These are phyloP conservation scores for Atractiella rhizophila DNA, from an alignment of 768 basidiomycete species.

Conservation along the genomic window DNA sequence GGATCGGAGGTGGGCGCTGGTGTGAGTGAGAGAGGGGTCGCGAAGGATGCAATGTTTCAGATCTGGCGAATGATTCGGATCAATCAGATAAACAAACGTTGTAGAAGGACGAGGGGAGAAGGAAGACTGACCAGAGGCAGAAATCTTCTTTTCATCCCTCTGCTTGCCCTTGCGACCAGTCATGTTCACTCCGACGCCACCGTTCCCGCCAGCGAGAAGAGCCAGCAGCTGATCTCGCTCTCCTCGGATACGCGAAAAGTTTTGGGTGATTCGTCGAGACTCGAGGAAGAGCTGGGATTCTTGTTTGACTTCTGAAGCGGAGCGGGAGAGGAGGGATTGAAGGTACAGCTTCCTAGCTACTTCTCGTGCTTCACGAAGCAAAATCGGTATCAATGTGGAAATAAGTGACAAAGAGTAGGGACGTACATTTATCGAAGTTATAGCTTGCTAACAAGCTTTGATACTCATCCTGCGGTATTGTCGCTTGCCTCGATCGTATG, in stretches of 20 bases:
- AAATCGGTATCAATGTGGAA: background rate
- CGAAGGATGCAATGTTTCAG: slow-evolving; percentile 17
- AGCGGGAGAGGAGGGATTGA: slow-evolving; percentile 60
- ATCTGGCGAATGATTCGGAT: too few species aligned
- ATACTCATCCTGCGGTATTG: slow-evolving; percentile 32
- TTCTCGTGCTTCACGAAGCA: slow-evolving; percentile 43
- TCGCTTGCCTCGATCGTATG: slow-evolving; percentile 61
- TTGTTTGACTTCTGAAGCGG: slow-evolving; percentile 66
- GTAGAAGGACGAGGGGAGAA: slow-evolving; percentile 5
- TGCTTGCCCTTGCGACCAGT: slow-evolving; percentile 13
- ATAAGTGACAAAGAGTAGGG: too few species aligned
- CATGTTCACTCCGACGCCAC: too few species aligned
- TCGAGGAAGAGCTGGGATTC: slow-evolving; percentile 87
- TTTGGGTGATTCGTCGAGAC: slow-evolving; percentile 82
- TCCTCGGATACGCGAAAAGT: slow-evolving; percentile 29
- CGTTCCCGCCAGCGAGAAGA: slow-evolving; percentile 14
- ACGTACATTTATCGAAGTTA: slow-evolving; percentile 62
- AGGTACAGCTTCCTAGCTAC: slow-evolving; percentile 67
- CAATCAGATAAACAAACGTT: too few species aligned
- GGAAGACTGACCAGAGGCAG: slow-evolving; percentile 17
- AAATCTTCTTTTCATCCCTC: slow-evolving; percentile 12
- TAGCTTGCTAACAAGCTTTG: slow-evolving; percentile 42
- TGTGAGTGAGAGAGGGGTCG: slow-evolving; percentile 13
- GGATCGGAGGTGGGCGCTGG: slow-evolving; percentile 56
- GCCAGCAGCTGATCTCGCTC: slow-evolving; percentile 16